phyloP scores from a whole-genome alignment of 2,329 filamentous ascomycete species.

The Epichloe hybrida region DNA sequence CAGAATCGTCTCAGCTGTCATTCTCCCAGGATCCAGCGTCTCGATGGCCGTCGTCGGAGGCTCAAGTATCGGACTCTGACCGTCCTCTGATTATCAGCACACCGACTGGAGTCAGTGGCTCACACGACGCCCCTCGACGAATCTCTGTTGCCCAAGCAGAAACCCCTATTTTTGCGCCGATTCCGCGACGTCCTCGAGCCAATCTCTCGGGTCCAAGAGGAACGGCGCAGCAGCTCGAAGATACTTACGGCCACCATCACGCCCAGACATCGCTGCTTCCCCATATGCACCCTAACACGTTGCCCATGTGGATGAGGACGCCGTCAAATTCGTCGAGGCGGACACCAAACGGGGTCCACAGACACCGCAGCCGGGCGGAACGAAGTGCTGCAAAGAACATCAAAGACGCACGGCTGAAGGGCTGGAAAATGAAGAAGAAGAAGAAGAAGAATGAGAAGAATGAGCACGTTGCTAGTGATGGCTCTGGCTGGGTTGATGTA shows the following conservation, averaged over 20 bases:
- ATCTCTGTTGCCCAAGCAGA: constrained; percentile 23
- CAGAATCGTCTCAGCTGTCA: not conserved
- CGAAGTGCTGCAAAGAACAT: constrained; percentile 50
- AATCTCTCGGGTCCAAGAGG: constrained; percentile 23
- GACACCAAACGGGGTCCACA: constrained; percentile 28
- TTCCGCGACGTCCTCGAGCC: constrained; percentile 36
- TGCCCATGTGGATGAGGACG: constrained; percentile 23
- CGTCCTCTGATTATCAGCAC: constrained; percentile 49
- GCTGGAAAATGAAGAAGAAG: constrained; percentile 36
- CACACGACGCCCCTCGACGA: constrained; percentile 31
- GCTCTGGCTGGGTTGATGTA: constrained; percentile 40
- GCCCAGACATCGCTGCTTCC: constrained; percentile 6
- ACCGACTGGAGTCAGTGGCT: constrained; percentile 39
- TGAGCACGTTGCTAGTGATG: constrained; percentile 24
- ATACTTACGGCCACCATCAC: constrained; percentile 32
- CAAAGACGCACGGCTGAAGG: constrained; percentile 42
- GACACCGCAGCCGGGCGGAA: constrained; percentile 41
- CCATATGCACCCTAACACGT: constrained; percentile 7
- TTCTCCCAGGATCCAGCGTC: not conserved
- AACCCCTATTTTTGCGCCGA: constrained; percentile 37
- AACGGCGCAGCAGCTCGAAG: constrained; percentile 40
- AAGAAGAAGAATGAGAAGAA: constrained; percentile 20
- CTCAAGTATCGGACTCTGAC: constrained; percentile 23
- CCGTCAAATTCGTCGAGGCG: constrained; percentile 21
- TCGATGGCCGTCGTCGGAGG: not conserved